phyloP scores from a whole-genome alignment of 768 basidiomycete species.

The Leccinum imitatum region DNA sequence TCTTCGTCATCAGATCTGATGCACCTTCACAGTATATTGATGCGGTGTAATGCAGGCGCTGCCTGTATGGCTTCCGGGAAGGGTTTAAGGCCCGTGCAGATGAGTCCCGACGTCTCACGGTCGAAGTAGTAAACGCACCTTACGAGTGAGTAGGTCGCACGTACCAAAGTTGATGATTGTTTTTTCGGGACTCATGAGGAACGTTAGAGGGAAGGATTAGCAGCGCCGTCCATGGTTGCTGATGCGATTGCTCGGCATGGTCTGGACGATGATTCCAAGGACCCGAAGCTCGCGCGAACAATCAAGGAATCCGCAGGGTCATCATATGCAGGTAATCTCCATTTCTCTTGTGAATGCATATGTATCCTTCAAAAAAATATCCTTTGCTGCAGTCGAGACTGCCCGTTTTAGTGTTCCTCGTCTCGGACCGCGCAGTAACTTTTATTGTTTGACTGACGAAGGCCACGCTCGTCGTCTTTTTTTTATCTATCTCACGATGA shows the following conservation, averaged over 20 bases:
- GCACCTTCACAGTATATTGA: no score
- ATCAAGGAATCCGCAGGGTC: conserved; percentile 4
- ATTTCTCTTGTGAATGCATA: neutral
- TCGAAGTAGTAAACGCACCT: neutral
- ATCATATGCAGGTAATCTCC: conserved; percentile 16
- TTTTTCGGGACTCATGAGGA: neutral
- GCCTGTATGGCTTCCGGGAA: neutral
- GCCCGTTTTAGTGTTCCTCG: neutral
- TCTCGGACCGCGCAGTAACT: neutral
- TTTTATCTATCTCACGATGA: neutral
- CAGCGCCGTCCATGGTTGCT: neutral
- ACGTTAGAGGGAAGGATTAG: neutral
- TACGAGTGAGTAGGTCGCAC: neutral
- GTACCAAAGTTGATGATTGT: neutral
- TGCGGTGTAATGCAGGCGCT: no score
- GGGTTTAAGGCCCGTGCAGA: neutral
- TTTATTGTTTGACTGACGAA: neutral
- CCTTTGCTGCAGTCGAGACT: neutral
- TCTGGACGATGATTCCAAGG: neutral
- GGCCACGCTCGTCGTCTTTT: neutral
- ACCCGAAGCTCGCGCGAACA: neutral
- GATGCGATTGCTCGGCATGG: neutral
- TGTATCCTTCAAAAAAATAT: neutral
- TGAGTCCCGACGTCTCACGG: neutral
- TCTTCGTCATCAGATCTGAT: neutral